These are phyloP conservation scores for Lachancea meyersii DNA, from an alignment of 805 yeast genomes.

Conservation along the genomic window DNA sequence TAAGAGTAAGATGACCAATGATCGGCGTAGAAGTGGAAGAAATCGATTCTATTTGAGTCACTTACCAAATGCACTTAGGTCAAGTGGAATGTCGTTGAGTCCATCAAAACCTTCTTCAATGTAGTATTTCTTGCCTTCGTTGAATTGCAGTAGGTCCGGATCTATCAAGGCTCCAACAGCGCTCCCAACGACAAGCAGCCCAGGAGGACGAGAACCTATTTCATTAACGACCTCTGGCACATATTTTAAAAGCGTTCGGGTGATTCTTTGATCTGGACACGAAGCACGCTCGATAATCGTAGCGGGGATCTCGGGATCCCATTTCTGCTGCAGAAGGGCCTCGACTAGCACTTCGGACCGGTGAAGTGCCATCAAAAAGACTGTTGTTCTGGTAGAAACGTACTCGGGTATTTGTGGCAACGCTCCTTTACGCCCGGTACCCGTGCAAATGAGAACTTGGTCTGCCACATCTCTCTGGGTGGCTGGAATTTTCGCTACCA, in stretches of 20 bases:
- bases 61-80: background rate
- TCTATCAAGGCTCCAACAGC: constrained; percentile 53
- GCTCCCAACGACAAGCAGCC: constrained; percentile 73
- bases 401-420: constrained; percentile 73
- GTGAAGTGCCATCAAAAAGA: constrained; percentile 86
- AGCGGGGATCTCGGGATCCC: constrained; percentile 71
- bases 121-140: constrained; percentile 16
- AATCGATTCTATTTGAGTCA: background rate
- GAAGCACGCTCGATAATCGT: constrained; percentile 87
- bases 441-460: constrained; percentile 89
- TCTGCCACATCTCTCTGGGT: constrained; percentile 91
- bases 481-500: constrained; percentile 75
- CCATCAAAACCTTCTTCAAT: constrained; percentile 35
- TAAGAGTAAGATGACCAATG: no score
- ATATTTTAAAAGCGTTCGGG: constrained; percentile 62
- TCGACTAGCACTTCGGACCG: constrained; percentile 47
- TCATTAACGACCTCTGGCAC: constrained; percentile 68
- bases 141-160: constrained; percentile 20
- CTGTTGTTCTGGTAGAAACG: constrained; percentile 67
- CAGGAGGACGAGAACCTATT: constrained; percentile 89
- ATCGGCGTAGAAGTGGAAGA: no score
- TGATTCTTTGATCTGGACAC: constrained; percentile 85
- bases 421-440: constrained; percentile 85
- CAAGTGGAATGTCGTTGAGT: background rate
- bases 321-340: constrained; percentile 48